Conservation (phyloP, 495 filamentous ascomycete genomes). For the Letharia lupina region DNA sequence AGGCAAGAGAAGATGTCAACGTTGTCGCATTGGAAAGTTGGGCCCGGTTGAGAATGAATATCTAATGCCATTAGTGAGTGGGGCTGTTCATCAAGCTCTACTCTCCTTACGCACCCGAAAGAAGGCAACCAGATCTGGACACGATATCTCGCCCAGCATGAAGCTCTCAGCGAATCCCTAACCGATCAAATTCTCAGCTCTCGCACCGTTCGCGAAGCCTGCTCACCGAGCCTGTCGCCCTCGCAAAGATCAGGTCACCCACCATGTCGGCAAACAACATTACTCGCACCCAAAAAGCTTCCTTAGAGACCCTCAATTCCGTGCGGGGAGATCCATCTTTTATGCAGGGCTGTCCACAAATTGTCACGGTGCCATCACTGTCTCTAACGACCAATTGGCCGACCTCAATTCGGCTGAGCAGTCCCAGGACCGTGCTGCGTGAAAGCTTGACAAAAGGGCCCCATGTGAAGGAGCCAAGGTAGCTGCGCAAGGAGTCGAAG, state of each 20-base stretch:
- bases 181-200: constrained; percentile 5
- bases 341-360: constrained; percentile 28
- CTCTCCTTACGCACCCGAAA: constrained; percentile 42
- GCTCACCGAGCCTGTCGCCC: neutral
- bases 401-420: constrained; percentile 33
- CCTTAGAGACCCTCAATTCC: constrained; percentile 47
- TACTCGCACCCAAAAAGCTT: constrained; percentile 58
- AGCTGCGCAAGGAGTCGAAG: constrained; percentile 22
- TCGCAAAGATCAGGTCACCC: constrained; percentile 8
- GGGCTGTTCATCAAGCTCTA: constrained; percentile 7
- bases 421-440: constrained; percentile 30
- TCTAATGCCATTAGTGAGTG: constrained; percentile 29
- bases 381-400: constrained; percentile 37
- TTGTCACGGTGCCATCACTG: constrained; percentile 30
- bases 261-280: constrained; percentile 59
- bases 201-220: neutral
- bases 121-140: constrained; percentile 52
- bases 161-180: constrained; percentile 61
- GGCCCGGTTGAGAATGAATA: constrained; percentile 57
- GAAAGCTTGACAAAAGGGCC: constrained; percentile 36
- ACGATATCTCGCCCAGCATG: constrained; percentile 60
- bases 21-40: constrained; percentile 50
- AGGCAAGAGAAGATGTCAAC: constrained; percentile 47
- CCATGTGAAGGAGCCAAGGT: constrained; percentile 33
- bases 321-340: constrained; percentile 26